A percentile compares a stretch with the other conserved stretches of the same genome.
phyloP scores from a whole-genome alignment of 192 early-diverging fungal genomes.

The Pecoramyces ruminantium region DNA sequence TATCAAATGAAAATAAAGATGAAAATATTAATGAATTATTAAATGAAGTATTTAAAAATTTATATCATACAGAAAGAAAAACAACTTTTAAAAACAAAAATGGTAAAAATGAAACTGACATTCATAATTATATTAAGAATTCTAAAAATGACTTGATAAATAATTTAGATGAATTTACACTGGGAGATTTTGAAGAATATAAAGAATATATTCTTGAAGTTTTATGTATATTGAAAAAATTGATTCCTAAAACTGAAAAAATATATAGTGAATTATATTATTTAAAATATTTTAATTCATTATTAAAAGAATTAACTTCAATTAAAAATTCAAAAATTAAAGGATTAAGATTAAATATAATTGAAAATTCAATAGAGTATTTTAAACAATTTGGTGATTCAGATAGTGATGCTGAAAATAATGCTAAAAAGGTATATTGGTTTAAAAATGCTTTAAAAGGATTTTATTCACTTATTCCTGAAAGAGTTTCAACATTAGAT shows the following conservation, averaged over 20 bases:
- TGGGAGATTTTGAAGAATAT: background rate
- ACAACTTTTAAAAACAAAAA: background rate
- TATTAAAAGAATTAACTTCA: background rate
- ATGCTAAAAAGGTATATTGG: background rate
- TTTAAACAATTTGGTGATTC: background rate
- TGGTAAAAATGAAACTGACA: background rate
- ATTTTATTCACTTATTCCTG: background rate
- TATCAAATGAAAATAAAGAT: background rate
- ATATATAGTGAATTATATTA: background rate
- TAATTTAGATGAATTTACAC: background rate
- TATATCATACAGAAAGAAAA: background rate
- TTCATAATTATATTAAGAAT: background rate
- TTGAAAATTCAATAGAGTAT: background rate
- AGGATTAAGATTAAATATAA: background rate
- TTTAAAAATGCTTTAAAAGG: background rate
- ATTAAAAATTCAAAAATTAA: background rate
- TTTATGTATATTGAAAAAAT: background rate
- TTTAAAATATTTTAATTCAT: background rate
- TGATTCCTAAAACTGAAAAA: background rate
- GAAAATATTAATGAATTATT: background rate
- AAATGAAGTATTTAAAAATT: background rate
- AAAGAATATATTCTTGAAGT: background rate
- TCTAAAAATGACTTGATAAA: background rate
- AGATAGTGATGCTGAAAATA: background rate
- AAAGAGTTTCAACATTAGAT: background rate